Base-by-base conservation (phyloP, 164 flowering plant genomes). In the Tetracentron sinense region DNA sequence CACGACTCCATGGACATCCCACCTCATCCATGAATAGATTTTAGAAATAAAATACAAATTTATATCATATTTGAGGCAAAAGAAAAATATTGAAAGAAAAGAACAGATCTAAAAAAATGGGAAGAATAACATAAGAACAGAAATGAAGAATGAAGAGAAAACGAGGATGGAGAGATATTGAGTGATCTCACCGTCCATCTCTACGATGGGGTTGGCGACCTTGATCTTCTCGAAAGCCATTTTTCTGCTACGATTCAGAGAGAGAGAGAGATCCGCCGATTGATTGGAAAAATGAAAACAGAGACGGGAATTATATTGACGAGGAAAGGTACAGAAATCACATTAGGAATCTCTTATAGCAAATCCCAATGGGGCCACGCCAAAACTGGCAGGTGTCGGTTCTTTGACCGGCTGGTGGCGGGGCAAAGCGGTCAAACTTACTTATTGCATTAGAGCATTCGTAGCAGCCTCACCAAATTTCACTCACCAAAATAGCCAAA, bases 161-260 rank as follows among this genome's bases (percentile, higher is more conserved):
- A 49, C 29, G 7, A 1, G 38, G 61, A 47, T 20, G 47, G n/a
- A n/a, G n/a, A n/a, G n/a, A n/a, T n/a, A n/a, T n/a, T n/a, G n/a
- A n/a, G n/a, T n/a, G n/a, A n/a, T 58, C 81, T 68, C 31, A 83
- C 87, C 87, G 55, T 83, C 87, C 87, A 83, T 83, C 72, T 83
- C 87, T 12, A 83, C 87, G 72, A 83, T 81, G 64, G 87, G 85
- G 62, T 83, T 83, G 57, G 76, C 76, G 23, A 83, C 87, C 66
- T 81, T 83, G 83, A 83, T 81, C 83, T 70, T 79, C 53, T 81
- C 70, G 64, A 78, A 64, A 7, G 70, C 77, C 86, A 82, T 82
- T 12, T 38, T 33, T 42, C 38, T 42, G 21, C 12, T 1, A 49
- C 0, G 21, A 49, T n/a, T 7, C 11, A 20, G 26, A 49, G 27